Percentiles rank a stretch among this genome's conserved stretches.
Conservation (phyloP, 2,329 filamentous ascomycete genomes). For the Apiospora hydei region DNA sequence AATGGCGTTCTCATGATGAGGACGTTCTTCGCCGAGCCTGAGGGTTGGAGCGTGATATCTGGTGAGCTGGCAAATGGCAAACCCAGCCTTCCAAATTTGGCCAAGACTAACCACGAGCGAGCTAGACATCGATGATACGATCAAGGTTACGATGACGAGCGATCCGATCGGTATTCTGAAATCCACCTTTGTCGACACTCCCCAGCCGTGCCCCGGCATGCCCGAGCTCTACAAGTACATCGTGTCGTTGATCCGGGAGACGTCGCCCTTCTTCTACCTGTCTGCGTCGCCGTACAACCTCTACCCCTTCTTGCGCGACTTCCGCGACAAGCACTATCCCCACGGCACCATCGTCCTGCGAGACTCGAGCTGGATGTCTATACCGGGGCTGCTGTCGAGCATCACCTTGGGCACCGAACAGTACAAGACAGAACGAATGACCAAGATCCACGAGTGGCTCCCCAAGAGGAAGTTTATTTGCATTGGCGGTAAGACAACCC, state of each 20-base stretch:
- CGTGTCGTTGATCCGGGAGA: slow-evolving; percentile 56
- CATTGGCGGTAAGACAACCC: slow-evolving; percentile 61
- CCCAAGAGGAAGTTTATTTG: slow-evolving; percentile 81
- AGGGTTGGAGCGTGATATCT: slow-evolving; percentile 86
- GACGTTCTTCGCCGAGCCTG: slow-evolving; percentile 76
- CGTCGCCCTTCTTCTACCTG: slow-evolving; percentile 88
- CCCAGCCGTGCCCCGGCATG: slow-evolving; percentile 79
- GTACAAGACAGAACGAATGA: slow-evolving; percentile 85
- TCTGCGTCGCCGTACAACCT: slow-evolving; percentile 95
- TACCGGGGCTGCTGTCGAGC: slow-evolving; percentile 79
- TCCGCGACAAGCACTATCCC: slow-evolving; percentile 74
- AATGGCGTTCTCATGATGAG: slow-evolving; percentile 67
- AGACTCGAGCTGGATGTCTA: slow-evolving; percentile 85
- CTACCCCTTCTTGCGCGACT: slow-evolving; percentile 83
- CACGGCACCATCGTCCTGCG: slow-evolving; percentile 83
- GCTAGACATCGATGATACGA: slow-evolving; percentile 90
- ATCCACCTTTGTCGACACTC: slow-evolving; percentile 82
- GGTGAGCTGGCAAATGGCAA: slow-evolving; percentile 48
- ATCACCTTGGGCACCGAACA: slow-evolving; percentile 82
- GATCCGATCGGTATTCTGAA: slow-evolving; percentile 81
- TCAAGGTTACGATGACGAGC: slow-evolving; percentile 87
- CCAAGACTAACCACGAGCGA: neutral
- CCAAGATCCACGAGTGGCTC: slow-evolving; percentile 79
- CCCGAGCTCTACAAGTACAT: slow-evolving; percentile 80
- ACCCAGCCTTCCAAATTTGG: neutral